A percentile compares a stretch with the other conserved stretches of the same genome.
phyloP scores from a whole-genome alignment of 352 stramenopile species.

The Phytopythium montanum region DNA sequence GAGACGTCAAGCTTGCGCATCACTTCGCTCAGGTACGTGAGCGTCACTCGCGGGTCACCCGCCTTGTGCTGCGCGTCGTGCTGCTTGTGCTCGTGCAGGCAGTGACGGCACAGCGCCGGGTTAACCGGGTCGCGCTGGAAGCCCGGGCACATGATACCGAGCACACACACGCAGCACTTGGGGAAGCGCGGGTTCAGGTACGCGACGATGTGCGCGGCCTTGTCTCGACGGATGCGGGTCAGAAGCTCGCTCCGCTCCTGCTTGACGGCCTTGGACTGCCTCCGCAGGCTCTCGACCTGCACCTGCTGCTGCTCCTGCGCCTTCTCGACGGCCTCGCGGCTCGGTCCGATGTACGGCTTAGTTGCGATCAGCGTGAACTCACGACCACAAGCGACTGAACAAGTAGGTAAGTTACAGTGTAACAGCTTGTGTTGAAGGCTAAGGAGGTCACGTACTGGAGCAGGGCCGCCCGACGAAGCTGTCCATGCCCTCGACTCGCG shows the following conservation, averaged over 20 bases:
- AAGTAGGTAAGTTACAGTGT: neutral
- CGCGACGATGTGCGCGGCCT: slow-evolving; percentile 36
- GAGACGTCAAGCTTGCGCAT: slow-evolving; percentile 47
- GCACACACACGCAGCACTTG: slow-evolving; percentile 63
- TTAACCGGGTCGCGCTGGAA: slow-evolving; percentile 72
- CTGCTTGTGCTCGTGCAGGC: slow-evolving; percentile 67
- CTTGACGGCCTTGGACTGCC: slow-evolving; percentile 44
- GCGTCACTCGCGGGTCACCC: slow-evolving; percentile 28
- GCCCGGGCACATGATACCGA: slow-evolving; percentile 60
- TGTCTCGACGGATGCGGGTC: slow-evolving; percentile 40
- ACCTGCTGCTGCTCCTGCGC: slow-evolving; percentile 32
- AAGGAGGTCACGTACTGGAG: slow-evolving; percentile 36
- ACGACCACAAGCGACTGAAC: slow-evolving; percentile 82
- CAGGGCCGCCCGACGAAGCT: slow-evolving; percentile 68
- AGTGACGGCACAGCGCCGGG: slow-evolving; percentile 68
- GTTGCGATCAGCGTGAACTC: slow-evolving; percentile 92
- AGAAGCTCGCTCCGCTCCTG: slow-evolving; percentile 34
- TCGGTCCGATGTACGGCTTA: slow-evolving; percentile 91
- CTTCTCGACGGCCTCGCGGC: slow-evolving; percentile 57
- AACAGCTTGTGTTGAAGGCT: neutral
- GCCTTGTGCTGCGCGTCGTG: slow-evolving; percentile 48
- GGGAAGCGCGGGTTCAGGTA: slow-evolving; percentile 56
- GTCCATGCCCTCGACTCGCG: slow-evolving; percentile 66
- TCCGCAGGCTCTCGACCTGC: slow-evolving; percentile 41
- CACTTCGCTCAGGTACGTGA: slow-evolving; percentile 48